Evolutionary conservation across 345 rosid genomes (phyloP).

Genomic region (Ceriops zippeliana): DNA sequence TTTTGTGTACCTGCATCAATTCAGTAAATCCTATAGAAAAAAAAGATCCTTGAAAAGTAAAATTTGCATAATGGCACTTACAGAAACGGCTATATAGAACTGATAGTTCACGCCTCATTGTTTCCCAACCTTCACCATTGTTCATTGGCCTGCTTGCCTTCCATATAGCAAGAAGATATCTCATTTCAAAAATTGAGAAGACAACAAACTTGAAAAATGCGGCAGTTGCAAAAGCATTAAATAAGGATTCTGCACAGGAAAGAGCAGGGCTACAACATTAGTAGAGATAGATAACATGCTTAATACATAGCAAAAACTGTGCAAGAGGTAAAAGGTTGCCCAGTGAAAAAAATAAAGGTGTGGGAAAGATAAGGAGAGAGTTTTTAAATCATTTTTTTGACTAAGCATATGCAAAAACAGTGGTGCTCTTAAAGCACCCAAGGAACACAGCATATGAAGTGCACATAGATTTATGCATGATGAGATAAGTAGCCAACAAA

Average conservation of each 20-base stretch:
- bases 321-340: not conserved
- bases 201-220: conserved; percentile 99
- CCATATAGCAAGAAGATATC: conserved; percentile 97
- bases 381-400: not conserved
- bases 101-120: conserved; percentile 94
- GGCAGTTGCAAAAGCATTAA: conserved; percentile 97
- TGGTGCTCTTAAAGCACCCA: not conserved
- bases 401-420: conserved; percentile 2
- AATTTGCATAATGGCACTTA: conserved; percentile 39
- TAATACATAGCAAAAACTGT: conserved; percentile 5
- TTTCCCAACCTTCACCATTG: conserved; percentile 96
- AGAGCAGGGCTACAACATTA: conserved; percentile 22
- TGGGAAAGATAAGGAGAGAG: no score
- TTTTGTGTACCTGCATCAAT: not conserved
- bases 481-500: no score
- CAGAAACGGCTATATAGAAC: conserved; percentile 97
- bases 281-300: conserved; percentile 8
- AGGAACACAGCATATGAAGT: not conserved
- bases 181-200: conserved; percentile 98
- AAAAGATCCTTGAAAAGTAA: conserved; percentile 1
- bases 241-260: conserved; percentile 71
- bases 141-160: conserved; percentile 87
- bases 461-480: no score
- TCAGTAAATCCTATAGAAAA: not conserved
- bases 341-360: not conserved